A percentile compares a stretch with the other conserved stretches of the same genome.
These are phyloP conservation scores for Solanum tarapatanum DNA, from an alignment of 257 asterid species.

Conservation along the genomic window DNA sequence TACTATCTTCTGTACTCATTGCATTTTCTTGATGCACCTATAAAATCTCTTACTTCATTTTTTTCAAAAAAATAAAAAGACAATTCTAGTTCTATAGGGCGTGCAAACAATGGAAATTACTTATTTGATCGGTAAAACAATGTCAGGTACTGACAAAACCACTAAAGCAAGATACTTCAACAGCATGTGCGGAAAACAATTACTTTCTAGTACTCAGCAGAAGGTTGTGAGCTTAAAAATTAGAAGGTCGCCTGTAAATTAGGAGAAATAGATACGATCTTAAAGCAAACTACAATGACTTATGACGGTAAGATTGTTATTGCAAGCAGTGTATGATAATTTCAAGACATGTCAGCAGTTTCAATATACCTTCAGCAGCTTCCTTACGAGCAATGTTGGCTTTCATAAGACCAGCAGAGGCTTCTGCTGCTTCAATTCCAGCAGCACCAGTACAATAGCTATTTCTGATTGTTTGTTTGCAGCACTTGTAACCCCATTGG, in stretches of 20 bases:
- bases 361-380: slow-evolving; percentile 54
- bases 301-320: not conserved
- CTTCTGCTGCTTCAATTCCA: slow-evolving; percentile 97
- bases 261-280: not conserved
- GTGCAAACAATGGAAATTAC: not conserved
- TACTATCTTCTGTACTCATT: not conserved
- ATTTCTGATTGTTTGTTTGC: slow-evolving; percentile 74
- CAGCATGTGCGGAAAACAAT: not conserved
- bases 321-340: not conserved
- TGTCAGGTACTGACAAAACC: not conserved
- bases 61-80: not conserved
- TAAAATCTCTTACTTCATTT: not conserved
- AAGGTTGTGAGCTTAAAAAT: not conserved
- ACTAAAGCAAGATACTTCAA: not conserved
- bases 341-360: not conserved
- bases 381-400: slow-evolving; percentile 87
- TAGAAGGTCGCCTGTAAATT: not conserved
- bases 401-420: slow-evolving; percentile 80
- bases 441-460: slow-evolving; percentile 88
- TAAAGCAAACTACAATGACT: not conserved
- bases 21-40: not conserved
- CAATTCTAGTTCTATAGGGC: not conserved
- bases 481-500: slow-evolving; percentile 94
- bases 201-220: not conserved
- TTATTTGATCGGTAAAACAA: not conserved